phyloP scores from a whole-genome alignment of 2,329 filamentous ascomycete species.

The Acrocalymma vagum region DNA sequence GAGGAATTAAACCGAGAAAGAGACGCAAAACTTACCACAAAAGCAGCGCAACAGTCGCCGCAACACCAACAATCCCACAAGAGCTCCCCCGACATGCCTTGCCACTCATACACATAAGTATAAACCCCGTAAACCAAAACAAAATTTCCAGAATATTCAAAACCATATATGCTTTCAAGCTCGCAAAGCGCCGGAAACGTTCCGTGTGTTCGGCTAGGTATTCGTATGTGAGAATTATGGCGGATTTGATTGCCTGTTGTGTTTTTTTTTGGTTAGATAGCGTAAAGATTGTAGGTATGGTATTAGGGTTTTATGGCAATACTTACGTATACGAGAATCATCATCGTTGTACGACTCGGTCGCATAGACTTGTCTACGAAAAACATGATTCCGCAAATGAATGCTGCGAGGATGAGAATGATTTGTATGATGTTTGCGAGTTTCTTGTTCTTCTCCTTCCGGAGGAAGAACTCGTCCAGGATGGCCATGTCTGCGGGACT shows the following conservation, averaged over 20 bases:
- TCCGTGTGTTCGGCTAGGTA: conserved; percentile 46
- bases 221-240: conserved; percentile 52
- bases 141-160: conserved; percentile 48
- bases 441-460: no score
- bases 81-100: conserved; percentile 5
- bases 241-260: conserved; percentile 41
- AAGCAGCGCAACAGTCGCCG: conserved; percentile 6
- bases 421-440: conserved; percentile 12
- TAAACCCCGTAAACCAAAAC: conserved; percentile 19
- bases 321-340: conserved; percentile 17
- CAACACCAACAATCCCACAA: conserved; percentile 11
- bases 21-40: conserved; percentile 2
- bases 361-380: conserved; percentile 12
- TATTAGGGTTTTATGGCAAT: no score
- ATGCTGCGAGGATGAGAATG: conserved; percentile 9
- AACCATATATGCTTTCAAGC: conserved; percentile 50
- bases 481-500: no score
- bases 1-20: no score
- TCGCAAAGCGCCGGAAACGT: conserved; percentile 43
- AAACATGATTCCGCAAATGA: conserved; percentile 12
- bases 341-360: conserved; percentile 9
- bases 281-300: no score
- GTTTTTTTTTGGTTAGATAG: no score
- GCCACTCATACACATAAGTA: conserved; percentile 15
- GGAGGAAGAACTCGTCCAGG: no score